Conservation (phyloP, 192 early-diverging fungal genomes). For the Coemansia sp. region DNA sequence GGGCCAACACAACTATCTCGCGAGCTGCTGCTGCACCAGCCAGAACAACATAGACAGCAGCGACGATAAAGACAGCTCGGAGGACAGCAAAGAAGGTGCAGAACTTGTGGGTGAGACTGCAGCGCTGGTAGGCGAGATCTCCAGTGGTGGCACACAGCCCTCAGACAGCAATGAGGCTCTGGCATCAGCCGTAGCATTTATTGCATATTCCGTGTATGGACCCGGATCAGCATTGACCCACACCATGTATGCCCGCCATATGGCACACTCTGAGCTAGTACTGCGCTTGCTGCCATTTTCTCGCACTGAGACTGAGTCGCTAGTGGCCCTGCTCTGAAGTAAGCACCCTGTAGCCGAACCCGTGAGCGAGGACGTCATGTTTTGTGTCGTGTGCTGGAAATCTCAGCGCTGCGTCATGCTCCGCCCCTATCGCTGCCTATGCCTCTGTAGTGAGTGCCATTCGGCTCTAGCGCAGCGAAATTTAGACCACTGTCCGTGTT, state of each 20-base stretch:
- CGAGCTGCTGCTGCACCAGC: background rate
- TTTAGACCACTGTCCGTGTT: slow-evolving; percentile 56
- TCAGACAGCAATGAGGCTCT: slow-evolving; percentile 27
- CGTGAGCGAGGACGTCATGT: background rate
- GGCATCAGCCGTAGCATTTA: slow-evolving; percentile 33
- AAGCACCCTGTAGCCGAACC: slow-evolving; percentile 11
- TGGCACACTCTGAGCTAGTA: slow-evolving; percentile 7
- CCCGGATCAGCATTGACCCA: slow-evolving; percentile 27
- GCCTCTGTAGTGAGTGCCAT: slow-evolving; percentile 51
- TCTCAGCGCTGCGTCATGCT: slow-evolving; percentile 49
- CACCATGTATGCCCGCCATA: slow-evolving; percentile 30
- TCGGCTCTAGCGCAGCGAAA: slow-evolving; percentile 38
- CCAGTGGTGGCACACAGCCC: slow-evolving; percentile 10
- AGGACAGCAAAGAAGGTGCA: slow-evolving; percentile 7
- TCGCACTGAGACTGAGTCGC: slow-evolving; percentile 23
- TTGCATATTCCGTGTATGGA: slow-evolving; percentile 37
- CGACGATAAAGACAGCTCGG: slow-evolving; percentile 19
- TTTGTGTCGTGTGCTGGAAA: slow-evolving; percentile 48
- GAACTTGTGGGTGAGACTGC: slow-evolving; percentile 18
- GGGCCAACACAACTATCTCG: background rate
- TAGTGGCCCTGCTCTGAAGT: slow-evolving; percentile 45
- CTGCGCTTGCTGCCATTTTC: slow-evolving; percentile 27
- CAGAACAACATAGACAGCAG: background rate
- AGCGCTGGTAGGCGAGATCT: slow-evolving; percentile 37
- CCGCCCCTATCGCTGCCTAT: slow-evolving; percentile 51